Evolutionary conservation across 768 basidiomycete genomes (phyloP), one percentile per base, ranked within the genome.

Genomic region (Lactarius quietus): DNA sequence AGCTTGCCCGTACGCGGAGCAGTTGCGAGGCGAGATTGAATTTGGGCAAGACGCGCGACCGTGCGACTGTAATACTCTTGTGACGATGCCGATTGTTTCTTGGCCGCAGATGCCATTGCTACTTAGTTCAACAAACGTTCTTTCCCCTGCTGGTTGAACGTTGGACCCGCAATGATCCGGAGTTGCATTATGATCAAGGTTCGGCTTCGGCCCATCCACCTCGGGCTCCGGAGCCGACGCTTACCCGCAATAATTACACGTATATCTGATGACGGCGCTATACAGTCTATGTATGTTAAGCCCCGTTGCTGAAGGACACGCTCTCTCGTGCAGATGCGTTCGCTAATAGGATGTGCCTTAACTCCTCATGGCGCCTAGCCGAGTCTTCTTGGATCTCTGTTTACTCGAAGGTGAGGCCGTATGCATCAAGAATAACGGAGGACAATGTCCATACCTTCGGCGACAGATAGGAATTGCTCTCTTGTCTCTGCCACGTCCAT

Each of bases 21-120:
- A 31, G 74, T 78, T 51, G 80, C 73, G 41, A 94, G 80, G 65
- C 93, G 92, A 0, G 83, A 79, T 73, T 87, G 86, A 61, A 94
- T 85, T 70, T 82, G 83, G 59, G 84, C 75, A 28, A 94, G 79
- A 26, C 92, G 85, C 7, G 84, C 79, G n/a, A 82, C 74, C 17
- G 92, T 90, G 53, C 80, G 80, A 68, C 82, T 78, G 71, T n/a
- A n/a, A n/a, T n/a, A n/a, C n/a, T n/a, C n/a, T n/a, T n/a, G n/a
- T n/a, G n/a, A n/a, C n/a, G n/a, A n/a, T n/a, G 28, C 10, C 2
- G 9, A 5, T 23, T 60, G 53, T 43, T 33, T 63, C 28, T 67
- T 67, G 28, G 18, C 62, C 15, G 14, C 17, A 12, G 69, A 38
- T 35, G 63, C 14, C 62, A 68, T 65, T 12, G 28, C 29, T 29